Base-by-base conservation (phyloP, 1,284 basidiomycete species). In the Ceratobasidium sp. region DNA sequence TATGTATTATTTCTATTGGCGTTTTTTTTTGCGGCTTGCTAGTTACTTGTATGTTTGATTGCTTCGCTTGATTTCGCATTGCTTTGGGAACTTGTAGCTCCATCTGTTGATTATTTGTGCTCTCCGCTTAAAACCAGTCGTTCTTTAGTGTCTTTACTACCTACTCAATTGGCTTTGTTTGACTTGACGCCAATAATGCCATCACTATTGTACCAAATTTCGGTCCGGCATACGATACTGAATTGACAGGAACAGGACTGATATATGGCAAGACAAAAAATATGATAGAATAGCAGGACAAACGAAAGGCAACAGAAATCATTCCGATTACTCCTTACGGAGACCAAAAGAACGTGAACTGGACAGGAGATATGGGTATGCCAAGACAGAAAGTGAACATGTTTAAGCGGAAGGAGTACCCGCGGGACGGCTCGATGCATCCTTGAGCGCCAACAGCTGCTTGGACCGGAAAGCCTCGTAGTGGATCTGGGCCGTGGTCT, bases 391-490 rank as follows among this genome's bases (percentile, higher is more conserved):
- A 23, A n/a, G 18, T 3, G 16, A 39, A 41, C 43, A n/a, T n/a
- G n/a, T n/a, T 61, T 53, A 71, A 32, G 69, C 36, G n/a, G 28
- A 28, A 28, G 69, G 58, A 41, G 69, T 52, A 61, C 52, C 69
- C n/a, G 69, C 69, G 16, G 69, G 69, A 43, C 69, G 69, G 58
- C 69, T 71, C 12, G 69, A 71, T n/a, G 76, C 76, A 50, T 97
- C 94, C 86, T 97, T 97, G 78, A 97, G 87, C 28, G 95, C 95
- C 64, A 97, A 85, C 76, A 97, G 82, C 84, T 99, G 97, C 85
- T 98, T 98, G 78, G 93, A 96, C 76, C 97, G 90, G 92, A 99
- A 99, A 8, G 96, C 96, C 86, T 99, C 97, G 83, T 99, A 99
- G 83, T 99, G 97, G 80, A 97, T 97, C 82, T 97, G 93, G 8